Evolutionary conservation across 176 grass and related monocot species (phyloP), one percentile per base, ranked within the genome.

Genomic region (Elaeis guineensis): DNA sequence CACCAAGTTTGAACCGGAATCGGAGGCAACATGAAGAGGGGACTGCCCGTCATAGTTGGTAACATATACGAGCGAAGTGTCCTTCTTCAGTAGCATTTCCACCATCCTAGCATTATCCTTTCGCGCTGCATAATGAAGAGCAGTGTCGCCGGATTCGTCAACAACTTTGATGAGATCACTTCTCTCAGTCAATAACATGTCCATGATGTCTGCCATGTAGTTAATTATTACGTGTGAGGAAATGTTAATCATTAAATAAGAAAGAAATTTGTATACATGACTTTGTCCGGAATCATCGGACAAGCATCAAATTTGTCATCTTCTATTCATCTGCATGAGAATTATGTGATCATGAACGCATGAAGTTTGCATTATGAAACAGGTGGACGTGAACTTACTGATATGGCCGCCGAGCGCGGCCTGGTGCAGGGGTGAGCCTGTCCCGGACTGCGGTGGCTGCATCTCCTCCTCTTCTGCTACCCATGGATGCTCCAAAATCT

Each of bases 91-190:
- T 19, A 93, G 66, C 63, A 76, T 19, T 56, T 72, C 55, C 56
- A 80, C 82, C 29, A 74, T 61, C 12, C 32, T 75, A 18, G 32
- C 39, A 61, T 78, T 68, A 73, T 80, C 64, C 57, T 79, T 83
- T 23, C 83, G 83, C 26, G 79, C 79, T 0, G 82, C 87, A 78
- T 86, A 90, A 66, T 90, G 87, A 61, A 90, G 76, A 20, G 72
- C 83, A 63, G 67, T 90, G 76, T 86, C 83, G 12, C 68, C 79
- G 1, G 20, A 16, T 20, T 69, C 51, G 30, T 86, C 87, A 1
- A 64, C 51, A 12, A 30, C 54, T 11, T 77, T 79, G 52, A 76
- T 24, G 39, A 81, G 25, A 3, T 72, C 66, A 0, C 16, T 14
- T 20, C 52, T 69, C 35, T n/a, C 54, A 16, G 58, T 6, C 16